Conservation (phyloP, 108 stramenopile species). For the Skeletonema marinoi region DNA sequence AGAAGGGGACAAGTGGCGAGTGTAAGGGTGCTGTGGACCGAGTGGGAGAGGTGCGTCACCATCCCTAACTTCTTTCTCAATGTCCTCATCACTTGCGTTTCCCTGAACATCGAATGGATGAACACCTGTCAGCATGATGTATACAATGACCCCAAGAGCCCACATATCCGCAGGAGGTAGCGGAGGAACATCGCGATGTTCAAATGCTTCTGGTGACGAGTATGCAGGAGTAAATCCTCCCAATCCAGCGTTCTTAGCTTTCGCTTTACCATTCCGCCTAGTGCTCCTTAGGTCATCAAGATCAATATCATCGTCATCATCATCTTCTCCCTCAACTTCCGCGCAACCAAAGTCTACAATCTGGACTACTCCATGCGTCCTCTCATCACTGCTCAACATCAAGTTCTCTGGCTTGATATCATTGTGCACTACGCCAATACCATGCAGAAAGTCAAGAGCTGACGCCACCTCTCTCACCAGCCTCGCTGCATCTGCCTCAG, state of each 20-base stretch:
- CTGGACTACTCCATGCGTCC: slow-evolving; percentile 66
- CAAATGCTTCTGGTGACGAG: slow-evolving; percentile 73
- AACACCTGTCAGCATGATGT: slow-evolving; percentile 90
- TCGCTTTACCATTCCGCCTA: not conserved
- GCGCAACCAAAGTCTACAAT: slow-evolving; percentile 90
- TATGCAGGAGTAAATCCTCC: slow-evolving; percentile 75
- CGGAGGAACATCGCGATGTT: slow-evolving; percentile 23
- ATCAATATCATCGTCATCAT: slow-evolving; percentile 48
- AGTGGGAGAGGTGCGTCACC: slow-evolving; percentile 47
- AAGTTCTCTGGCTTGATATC: slow-evolving; percentile 90
- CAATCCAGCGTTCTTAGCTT: slow-evolving; percentile 14
- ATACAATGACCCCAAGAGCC: slow-evolving; percentile 88
- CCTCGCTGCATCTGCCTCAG: slow-evolving; percentile 78
- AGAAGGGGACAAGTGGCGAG: slow-evolving; percentile 66
- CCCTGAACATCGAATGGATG: slow-evolving; percentile 91
- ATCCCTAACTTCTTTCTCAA: slow-evolving; percentile 59
- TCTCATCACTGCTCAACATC: slow-evolving; percentile 65
- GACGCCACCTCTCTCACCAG: slow-evolving; percentile 72
- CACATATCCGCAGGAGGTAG: slow-evolving; percentile 75
- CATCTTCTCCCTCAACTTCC: slow-evolving; percentile 51
- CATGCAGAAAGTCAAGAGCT: slow-evolving; percentile 78
- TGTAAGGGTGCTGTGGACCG: slow-evolving; percentile 41
- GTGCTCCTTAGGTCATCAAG: slow-evolving; percentile 20
- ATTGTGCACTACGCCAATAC: slow-evolving; percentile 79
- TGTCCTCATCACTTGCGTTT: slow-evolving; percentile 70